Conservation (phyloP, 1,139 yeast species). For the Yamadazyma membranifaciens region DNA sequence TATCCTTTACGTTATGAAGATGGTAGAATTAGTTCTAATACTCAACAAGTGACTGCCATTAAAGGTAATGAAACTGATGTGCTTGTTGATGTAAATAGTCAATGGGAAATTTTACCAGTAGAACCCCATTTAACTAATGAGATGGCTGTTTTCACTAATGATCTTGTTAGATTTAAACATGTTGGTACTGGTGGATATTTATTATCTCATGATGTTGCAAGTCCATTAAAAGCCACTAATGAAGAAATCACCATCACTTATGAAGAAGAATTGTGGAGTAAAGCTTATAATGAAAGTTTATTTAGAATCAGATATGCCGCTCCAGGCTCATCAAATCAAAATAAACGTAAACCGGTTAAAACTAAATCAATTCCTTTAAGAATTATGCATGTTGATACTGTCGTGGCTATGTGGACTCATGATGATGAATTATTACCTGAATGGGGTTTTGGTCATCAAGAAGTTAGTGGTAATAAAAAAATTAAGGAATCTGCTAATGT, state of each 20-base stretch:
- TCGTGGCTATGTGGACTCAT: slow-evolving; percentile 95
- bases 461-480: slow-evolving; percentile 92
- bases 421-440: slow-evolving; percentile 80
- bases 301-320: slow-evolving; percentile 64
- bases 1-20: slow-evolving; percentile 95
- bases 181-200: slow-evolving; percentile 75
- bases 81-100: slow-evolving; percentile 59
- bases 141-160: slow-evolving; percentile 47
- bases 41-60: slow-evolving; percentile 90
- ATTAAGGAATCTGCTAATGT: slow-evolving; percentile 61
- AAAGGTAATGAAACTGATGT: slow-evolving; percentile 41
- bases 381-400: slow-evolving; percentile 78
- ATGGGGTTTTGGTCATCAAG: slow-evolving; percentile 92
- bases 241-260: slow-evolving; percentile 84
- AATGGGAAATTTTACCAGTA: slow-evolving; percentile 85
- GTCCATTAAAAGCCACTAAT: slow-evolving; percentile 87
- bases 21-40: slow-evolving; percentile 92
- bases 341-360: slow-evolving; percentile 51
- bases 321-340: slow-evolving; percentile 39
- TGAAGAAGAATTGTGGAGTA: slow-evolving; percentile 35
- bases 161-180: slow-evolving; percentile 76
- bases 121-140: slow-evolving; percentile 34
- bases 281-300: slow-evolving; percentile 66
- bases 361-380: slow-evolving; percentile 70
- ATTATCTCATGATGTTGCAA: slow-evolving; percentile 94